Percentiles rank a stretch among this genome's conserved stretches.
Evolutionary conservation across 169 alveolate species (phyloP).

Genomic region (Cryptosporidium viatorum): DNA sequence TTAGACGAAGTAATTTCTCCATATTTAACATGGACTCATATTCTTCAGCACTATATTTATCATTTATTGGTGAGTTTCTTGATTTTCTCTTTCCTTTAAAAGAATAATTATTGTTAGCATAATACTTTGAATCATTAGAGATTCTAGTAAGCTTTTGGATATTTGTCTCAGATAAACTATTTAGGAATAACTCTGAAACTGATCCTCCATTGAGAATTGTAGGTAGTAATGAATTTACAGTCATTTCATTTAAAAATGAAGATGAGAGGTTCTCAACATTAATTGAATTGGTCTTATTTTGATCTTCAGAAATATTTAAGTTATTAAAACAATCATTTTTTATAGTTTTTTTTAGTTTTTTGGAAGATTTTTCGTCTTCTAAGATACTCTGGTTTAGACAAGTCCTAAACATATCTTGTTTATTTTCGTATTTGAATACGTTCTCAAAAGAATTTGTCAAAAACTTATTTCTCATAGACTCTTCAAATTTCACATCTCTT

Average conservation of each 20-base stretch:
- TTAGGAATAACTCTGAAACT: constrained; percentile 50
- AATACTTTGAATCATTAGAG: neutral
- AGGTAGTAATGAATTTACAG: constrained; percentile 52
- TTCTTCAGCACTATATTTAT: constrained; percentile 62
- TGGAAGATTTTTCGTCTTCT: neutral
- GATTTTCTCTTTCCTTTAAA: constrained; percentile 3
- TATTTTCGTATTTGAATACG: constrained; percentile 35
- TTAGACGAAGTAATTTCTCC: constrained; percentile 79
- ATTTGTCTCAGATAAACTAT: constrained; percentile 37
- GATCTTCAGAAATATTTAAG: neutral
- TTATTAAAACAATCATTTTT: neutral
- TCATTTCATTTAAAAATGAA: constrained; percentile 12
- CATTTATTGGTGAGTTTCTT: constrained; percentile 9
- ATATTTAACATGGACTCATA: constrained; percentile 76
- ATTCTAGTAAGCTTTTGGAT: constrained; percentile 32
- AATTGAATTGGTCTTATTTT: neutral
- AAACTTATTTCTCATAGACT: constrained; percentile 10
- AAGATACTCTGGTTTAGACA: constrained; percentile 15
- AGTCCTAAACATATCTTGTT: constrained; percentile 19
- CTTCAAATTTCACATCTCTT: constrained; percentile 72
- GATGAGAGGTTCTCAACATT: neutral
- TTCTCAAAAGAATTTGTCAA: constrained; percentile 26
- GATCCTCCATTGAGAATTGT: constrained; percentile 51
- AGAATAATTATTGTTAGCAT: neutral
- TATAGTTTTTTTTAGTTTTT: neutral